These are phyloP conservation scores for Hydnomerulius pinastri DNA, from an alignment of 768 basidiomycete species.

Conservation along the genomic window DNA sequence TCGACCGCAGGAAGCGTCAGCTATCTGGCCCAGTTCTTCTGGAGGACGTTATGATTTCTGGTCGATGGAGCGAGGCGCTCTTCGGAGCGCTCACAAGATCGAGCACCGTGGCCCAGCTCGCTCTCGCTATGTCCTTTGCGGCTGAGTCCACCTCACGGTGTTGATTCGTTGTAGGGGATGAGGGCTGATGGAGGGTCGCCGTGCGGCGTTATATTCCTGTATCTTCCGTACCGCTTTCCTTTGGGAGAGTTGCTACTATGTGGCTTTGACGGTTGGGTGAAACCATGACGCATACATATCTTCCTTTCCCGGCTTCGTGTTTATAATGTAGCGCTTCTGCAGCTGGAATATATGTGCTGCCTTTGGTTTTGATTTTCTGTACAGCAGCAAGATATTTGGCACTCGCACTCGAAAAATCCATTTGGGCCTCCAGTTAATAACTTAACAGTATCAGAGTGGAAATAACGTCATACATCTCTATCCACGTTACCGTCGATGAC, in stretches of 20 bases:
- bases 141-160: conserved; percentile 54
- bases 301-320: too few species aligned
- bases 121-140: conserved; percentile 31
- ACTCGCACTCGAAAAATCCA: too few species aligned
- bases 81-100: conserved; percentile 53
- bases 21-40: conserved; percentile 49
- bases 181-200: conserved; percentile 45
- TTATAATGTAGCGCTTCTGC: too few species aligned
- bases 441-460: too few species aligned
- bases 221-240: conserved; percentile 63
- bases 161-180: conserved; percentile 49
- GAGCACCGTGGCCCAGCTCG: conserved; percentile 40
- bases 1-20: conserved; percentile 70
- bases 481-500: not conserved
- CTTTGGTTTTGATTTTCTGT: too few species aligned
- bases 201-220: conserved; percentile 80
- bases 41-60: conserved; percentile 64
- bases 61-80: conserved; percentile 79
- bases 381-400: too few species aligned
- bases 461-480: not conserved
- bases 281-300: conserved; percentile 83
- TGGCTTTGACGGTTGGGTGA: conserved; percentile 80
- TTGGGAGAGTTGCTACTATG: conserved; percentile 60
- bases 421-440: too few species aligned
- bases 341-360: too few species aligned